Conservation (phyloP, 257 asterid genomes). For the Fraxinus quadrangulata region DNA sequence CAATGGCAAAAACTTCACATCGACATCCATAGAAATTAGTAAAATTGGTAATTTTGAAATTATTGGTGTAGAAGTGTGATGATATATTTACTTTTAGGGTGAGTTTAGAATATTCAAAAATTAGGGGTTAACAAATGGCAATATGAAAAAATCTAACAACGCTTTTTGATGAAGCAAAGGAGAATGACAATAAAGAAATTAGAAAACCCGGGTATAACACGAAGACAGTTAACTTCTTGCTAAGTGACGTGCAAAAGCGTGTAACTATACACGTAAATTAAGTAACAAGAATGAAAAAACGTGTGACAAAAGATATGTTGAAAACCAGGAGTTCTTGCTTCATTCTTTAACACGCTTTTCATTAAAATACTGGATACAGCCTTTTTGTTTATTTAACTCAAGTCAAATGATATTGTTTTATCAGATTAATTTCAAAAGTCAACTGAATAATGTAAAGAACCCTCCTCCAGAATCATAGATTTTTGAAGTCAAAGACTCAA, state of each 20-base stretch:
- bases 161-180: slow-evolving; percentile 1
- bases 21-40: background rate
- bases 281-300: background rate
- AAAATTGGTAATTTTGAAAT: background rate
- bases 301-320: background rate
- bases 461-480: background rate
- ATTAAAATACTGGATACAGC: background rate
- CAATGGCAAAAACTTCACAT: background rate
- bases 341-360: background rate
- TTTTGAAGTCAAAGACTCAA: background rate
- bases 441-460: background rate
- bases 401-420: background rate
- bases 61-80: background rate
- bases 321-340: background rate
- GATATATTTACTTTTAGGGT: background rate
- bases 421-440: background rate
- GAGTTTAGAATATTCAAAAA: background rate
- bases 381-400: background rate
- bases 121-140: background rate
- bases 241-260: slow-evolving; percentile 6
- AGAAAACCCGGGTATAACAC: background rate
- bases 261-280: slow-evolving; percentile 2
- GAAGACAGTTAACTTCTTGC: background rate
- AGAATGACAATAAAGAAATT: background rate
- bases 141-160: background rate